Base-by-base conservation (phyloP, 2,329 filamentous ascomycete genomes). In the Fonsecaea pugnacius region DNA sequence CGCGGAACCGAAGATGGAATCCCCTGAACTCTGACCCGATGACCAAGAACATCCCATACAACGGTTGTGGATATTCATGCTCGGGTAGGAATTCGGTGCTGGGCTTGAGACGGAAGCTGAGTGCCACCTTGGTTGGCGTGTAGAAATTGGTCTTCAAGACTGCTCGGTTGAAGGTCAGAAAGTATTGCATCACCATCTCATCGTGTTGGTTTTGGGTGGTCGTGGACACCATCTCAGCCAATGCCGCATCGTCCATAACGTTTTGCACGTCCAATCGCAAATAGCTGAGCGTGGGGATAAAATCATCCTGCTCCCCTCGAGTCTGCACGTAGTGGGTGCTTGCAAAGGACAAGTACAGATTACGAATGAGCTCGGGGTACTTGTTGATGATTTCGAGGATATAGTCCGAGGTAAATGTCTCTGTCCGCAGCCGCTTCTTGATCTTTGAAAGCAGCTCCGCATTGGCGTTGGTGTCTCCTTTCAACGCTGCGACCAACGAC, bases 41-140 rank as follows among this genome's bases (percentile, higher is more conserved):
- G 70, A 99, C 91, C 58, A 99, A 84, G 84, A 99, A 99, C 95
- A 99, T 99, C 69, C 95, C 95, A 73, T 95, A 99, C 8, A 99
- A 84, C 6, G 89, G 91, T 77, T 94, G 91, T 51, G 95, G 91
- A 77, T 99, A 99, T 78, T 99, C 95, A 59, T 93, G 88, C 66
- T 89, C 85, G 4, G 95, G 95, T 40, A 99, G 83, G 85, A 99
- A 99, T 66, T 78, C 74, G 2, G 78, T 75, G 46, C 81, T 84
- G 6, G 92, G 91, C 75, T 97, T 90, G 67, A 99, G 82, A 60
- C 95, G 91, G 87, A 99, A 99, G 81, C 92, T 96, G 71, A 99
- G 85, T 9, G 95, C 95, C 43, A 99, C 94, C 84, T 99, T 99
- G 69, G 95, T 99, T 0, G 95, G 95, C 0, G 95, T 99, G 83